Evolutionary conservation across 2,329 filamentous ascomycete genomes (phyloP).

Genomic region (Calonectria hongkongensis): DNA sequence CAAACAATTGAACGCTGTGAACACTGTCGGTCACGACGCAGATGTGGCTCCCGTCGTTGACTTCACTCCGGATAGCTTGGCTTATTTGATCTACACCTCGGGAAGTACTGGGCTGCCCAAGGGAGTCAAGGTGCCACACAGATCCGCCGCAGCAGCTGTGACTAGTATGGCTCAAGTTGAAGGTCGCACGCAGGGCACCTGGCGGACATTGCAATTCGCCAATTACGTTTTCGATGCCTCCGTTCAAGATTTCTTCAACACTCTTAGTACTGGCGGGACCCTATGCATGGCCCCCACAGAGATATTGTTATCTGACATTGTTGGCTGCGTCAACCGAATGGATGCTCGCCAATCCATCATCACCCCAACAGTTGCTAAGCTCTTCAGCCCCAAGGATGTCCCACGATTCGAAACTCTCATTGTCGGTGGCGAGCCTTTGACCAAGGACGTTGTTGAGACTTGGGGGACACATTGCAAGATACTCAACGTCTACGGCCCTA

Average conservation of each 20-base stretch:
- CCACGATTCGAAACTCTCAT: constrained; percentile 40
- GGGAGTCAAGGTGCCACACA: constrained; percentile 44
- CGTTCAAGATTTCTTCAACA: constrained; percentile 40
- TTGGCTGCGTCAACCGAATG: constrained; percentile 32
- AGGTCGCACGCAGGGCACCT: constrained; percentile 29
- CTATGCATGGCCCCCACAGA: constrained; percentile 34
- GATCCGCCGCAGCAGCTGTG: constrained; percentile 44
- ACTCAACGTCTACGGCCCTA: constrained; percentile 45
- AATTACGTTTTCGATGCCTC: constrained; percentile 40
- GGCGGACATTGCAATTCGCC: constrained; percentile 35
- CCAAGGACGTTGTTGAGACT: constrained; percentile 36
- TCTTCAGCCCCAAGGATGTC: constrained; percentile 42
- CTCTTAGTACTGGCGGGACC: constrained; percentile 34
- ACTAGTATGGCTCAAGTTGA: constrained; percentile 43
- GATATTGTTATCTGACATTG: constrained; percentile 19
- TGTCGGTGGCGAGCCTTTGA: constrained; percentile 41
- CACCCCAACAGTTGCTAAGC: constrained; percentile 45
- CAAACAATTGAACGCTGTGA: neutral
- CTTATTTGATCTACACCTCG: constrained; percentile 40
- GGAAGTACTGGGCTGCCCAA: constrained; percentile 41
- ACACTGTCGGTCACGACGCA: neutral
- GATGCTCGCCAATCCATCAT: constrained; percentile 35
- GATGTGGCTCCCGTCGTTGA: constrained; percentile 1
- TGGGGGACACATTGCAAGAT: constrained; percentile 39
- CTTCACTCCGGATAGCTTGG: constrained; percentile 13